A percentile compares a stretch with the other conserved stretches of the same genome.
phyloP scores from a whole-genome alignment of 768 basidiomycete genomes.

The Rhizopogon salebrosus region DNA sequence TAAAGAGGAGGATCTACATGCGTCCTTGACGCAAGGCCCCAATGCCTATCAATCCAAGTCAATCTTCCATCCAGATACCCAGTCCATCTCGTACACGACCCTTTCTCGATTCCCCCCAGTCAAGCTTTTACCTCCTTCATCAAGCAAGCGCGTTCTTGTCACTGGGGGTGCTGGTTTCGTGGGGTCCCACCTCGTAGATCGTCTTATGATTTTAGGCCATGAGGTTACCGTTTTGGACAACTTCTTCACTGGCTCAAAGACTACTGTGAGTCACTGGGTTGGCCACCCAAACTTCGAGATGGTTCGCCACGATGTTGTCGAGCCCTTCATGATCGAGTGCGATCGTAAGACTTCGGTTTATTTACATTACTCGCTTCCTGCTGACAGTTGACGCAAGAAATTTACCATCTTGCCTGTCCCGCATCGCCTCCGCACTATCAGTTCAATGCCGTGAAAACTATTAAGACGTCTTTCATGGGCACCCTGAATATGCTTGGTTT shows the following conservation, averaged over 20 bases:
- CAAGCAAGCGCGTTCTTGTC: constrained; percentile 86
- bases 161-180: constrained; percentile 99
- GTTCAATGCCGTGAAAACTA: constrained; percentile 95
- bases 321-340: constrained; percentile 98
- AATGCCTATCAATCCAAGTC: constrained; percentile 74
- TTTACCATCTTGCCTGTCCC: constrained; percentile 97
- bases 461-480: constrained; percentile 98
- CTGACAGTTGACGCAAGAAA: constrained; percentile 49
- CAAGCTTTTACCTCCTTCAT: constrained; percentile 69
- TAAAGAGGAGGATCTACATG: constrained; percentile 41
- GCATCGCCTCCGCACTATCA: constrained; percentile 98
- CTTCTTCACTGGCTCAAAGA: constrained; percentile 97
- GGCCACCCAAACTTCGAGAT: constrained; percentile 99
- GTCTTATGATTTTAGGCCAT: constrained; percentile 96
- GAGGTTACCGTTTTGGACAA: constrained; percentile 97
- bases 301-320: constrained; percentile 94
- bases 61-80: constrained; percentile 74
- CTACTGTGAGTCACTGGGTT: constrained; percentile 93
- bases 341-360: constrained; percentile 64
- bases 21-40: constrained; percentile 45
- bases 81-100: constrained; percentile 88
- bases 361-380: not conserved
- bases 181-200: constrained; percentile 95
- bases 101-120: constrained; percentile 92
- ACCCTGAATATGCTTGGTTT: constrained; percentile 98